These are phyloP conservation scores for Pezizomycotina sp. DNA, from an alignment of 2,329 filamentous ascomycete species.

Conservation along the genomic window DNA sequence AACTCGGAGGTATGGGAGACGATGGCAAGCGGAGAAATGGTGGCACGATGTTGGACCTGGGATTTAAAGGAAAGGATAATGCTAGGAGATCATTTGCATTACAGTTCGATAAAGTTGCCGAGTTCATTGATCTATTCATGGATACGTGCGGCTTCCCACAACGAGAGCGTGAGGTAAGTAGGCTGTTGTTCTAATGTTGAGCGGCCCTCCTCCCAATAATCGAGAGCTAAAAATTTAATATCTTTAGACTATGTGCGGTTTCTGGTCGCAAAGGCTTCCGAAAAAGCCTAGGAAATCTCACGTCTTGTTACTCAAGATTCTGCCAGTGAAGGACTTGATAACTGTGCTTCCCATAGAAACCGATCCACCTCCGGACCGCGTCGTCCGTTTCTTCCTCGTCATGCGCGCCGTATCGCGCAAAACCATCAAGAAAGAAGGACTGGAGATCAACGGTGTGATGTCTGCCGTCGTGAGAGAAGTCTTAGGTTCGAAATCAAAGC, in stretches of 20 bases:
- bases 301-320: constrained; percentile 21
- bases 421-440: constrained; percentile 16
- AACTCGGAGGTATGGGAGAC: constrained; percentile 14
- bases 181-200: not conserved
- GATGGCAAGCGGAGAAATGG: constrained; percentile 17
- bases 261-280: constrained; percentile 20
- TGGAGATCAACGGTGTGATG: constrained; percentile 18
- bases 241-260: constrained; percentile 17
- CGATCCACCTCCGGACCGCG: constrained; percentile 20
- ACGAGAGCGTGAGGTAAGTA: constrained; percentile 16
- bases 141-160: constrained; percentile 21
- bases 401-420: constrained; percentile 19
- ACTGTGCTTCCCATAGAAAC: constrained; percentile 20
- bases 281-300: constrained; percentile 17
- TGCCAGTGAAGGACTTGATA: constrained; percentile 20
- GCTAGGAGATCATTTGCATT: constrained; percentile 22
- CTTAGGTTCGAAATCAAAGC: constrained; percentile 17
- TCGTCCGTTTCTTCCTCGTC: constrained; percentile 21
- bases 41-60: constrained; percentile 18
- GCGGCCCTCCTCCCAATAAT: too few relatives aligned
- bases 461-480: constrained; percentile 17
- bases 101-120: constrained; percentile 18
- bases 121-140: constrained; percentile 21
- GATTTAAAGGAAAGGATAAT: constrained; percentile 19
- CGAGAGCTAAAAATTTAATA: constrained; percentile 8